Base-by-base conservation (phyloP, 805 yeast genomes). In the Yamadazyma laniorum region DNA sequence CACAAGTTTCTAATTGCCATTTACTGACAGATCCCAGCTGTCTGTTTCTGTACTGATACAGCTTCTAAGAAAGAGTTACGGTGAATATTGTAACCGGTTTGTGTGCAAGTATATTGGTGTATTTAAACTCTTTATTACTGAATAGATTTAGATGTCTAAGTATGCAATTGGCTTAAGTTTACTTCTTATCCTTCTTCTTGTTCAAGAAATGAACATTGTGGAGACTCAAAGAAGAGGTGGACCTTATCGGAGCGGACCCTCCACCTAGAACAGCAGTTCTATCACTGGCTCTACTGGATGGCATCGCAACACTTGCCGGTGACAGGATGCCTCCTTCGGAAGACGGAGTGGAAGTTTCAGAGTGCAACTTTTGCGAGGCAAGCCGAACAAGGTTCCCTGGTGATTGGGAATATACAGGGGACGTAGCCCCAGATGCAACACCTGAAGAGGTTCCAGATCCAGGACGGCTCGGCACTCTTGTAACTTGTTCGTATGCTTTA, bases 401-500 rank as follows among this genome's bases (percentile, higher is more conserved):
- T 2, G 73, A 67, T 7, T 56, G 65, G 40, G 56, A 61, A n/a
- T n/a, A n/a, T n/a, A n/a, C n/a, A n/a, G n/a, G n/a, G n/a, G n/a
- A n/a, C n/a, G n/a, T n/a, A n/a, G n/a, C n/a, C 39, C 73, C 51
- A 0, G 74, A 68, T 5, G 46, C 38, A 0, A 65, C 52, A 1
- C 75, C 77, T 4, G 79, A 72, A 3, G 74, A 55, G 34, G 45
- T 46, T 29, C 45, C 43, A 2, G 68, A 57, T 12, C 34, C 31
- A 52, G 32, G 35, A 9, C 32, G 25, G 12, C 18, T 15, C 25
- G 29, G 29, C n/a, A 61, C 63, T 29, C 65, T 43, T 6, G 61
- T 43, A 37, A 59, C 43, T n/a, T 26, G 29, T 31, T 64, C 71
- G 29, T 50, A 54, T 15, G 56, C 49, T 25, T 51, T 49, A 42